These are phyloP conservation scores for Termitomyces sp. DNA, from an alignment of 768 basidiomycete species.

Conservation along the genomic window DNA sequence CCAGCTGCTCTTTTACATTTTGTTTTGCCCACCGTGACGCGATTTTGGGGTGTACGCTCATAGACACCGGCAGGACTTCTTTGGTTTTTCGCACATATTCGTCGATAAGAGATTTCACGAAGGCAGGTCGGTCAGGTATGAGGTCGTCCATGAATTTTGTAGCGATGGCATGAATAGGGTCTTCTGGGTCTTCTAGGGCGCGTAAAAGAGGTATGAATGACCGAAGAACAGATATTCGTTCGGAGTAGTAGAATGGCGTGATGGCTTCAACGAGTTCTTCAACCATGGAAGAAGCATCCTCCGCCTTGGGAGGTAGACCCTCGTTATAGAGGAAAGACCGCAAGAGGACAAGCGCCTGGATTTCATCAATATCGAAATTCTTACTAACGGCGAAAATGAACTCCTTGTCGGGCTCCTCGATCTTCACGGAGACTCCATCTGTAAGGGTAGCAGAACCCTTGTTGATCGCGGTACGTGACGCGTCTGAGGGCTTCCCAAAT, in stretches of 20 bases:
- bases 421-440: constrained; percentile 54
- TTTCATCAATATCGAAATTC: constrained; percentile 71
- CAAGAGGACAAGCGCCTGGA: constrained; percentile 69
- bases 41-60: constrained; percentile 45
- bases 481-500: constrained; percentile 64
- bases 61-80: constrained; percentile 38
- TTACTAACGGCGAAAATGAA: constrained; percentile 67
- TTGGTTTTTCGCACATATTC: constrained; percentile 56
- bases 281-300: constrained; percentile 39
- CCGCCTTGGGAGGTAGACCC: constrained; percentile 51
- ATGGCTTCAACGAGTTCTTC: constrained; percentile 65
- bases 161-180: constrained; percentile 52
- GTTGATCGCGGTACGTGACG: constrained; percentile 62
- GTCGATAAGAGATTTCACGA: constrained; percentile 51
- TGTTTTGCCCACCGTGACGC: constrained; percentile 72
- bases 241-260: constrained; percentile 77
- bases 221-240: constrained; percentile 66
- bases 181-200: constrained; percentile 51
- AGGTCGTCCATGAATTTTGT: constrained; percentile 49
- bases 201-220: constrained; percentile 72
- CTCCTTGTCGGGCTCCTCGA: constrained; percentile 68
- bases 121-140: constrained; percentile 59
- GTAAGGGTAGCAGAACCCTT: constrained; percentile 62
- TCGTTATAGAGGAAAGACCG: constrained; percentile 77
- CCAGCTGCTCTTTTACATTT: constrained; percentile 70